These are phyloP conservation scores for Aureobasidium sp. DNA, from an alignment of 2,329 filamentous ascomycete genomes.

Conservation along the genomic window DNA sequence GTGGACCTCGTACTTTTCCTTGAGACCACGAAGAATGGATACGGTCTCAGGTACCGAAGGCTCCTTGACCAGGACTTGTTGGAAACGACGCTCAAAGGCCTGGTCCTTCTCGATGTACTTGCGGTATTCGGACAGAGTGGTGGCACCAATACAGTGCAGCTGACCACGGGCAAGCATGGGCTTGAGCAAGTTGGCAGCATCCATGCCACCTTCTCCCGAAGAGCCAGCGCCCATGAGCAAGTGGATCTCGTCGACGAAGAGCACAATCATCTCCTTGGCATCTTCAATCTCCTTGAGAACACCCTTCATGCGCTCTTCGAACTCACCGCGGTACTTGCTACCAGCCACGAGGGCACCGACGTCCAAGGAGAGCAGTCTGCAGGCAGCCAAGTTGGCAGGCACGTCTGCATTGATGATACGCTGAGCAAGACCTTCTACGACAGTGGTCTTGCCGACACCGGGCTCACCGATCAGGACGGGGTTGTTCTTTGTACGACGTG, in stretches of 20 bases:
- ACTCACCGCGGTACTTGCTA: constrained; percentile 97
- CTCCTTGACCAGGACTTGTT: constrained; percentile 96
- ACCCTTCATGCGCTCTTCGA: constrained; percentile 98
- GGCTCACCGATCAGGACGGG: constrained; percentile 96
- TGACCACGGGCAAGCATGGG: constrained; percentile 96
- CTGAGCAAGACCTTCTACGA: constrained; percentile 90
- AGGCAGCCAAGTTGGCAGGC: constrained; percentile 86
- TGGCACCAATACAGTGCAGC: constrained; percentile 95
- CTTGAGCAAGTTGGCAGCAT: constrained; percentile 94
- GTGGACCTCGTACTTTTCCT: constrained; percentile 96
- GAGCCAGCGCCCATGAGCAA: constrained; percentile 95
- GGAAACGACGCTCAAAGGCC: constrained; percentile 96
- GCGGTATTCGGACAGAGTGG: constrained; percentile 87
- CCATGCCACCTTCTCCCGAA: constrained; percentile 95
- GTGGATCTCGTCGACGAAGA: constrained; percentile 98
- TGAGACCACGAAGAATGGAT: constrained; percentile 95
- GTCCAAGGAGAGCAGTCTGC: constrained; percentile 88
- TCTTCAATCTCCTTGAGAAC: constrained; percentile 95
- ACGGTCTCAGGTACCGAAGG: constrained; percentile 81
- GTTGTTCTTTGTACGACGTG: constrained; percentile 95
- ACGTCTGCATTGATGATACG: constrained; percentile 96
- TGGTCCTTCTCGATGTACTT: constrained; percentile 99
- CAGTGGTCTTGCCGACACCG: constrained; percentile 96
- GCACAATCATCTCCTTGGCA: constrained; percentile 90
- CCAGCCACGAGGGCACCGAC: constrained; percentile 92